Conservation (phyloP, 1,284 basidiomycete species). For the Tilletia walkeri region DNA sequence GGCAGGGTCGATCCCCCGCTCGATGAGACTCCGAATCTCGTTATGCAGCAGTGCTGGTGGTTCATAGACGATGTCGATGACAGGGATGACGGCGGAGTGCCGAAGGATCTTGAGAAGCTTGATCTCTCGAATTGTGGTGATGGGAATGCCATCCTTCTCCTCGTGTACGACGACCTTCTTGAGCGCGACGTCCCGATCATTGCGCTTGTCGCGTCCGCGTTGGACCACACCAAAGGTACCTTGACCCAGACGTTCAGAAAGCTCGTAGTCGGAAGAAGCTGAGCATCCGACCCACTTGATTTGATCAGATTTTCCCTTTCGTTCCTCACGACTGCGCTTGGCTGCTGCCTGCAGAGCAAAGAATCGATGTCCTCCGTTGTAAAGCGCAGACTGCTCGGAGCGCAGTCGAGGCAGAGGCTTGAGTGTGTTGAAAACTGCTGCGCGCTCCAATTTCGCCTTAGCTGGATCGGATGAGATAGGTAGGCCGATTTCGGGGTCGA, state of each 20-base stretch:
- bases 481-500: neutral
- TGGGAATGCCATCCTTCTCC: conserved; percentile 83
- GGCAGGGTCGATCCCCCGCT: conserved; percentile 29
- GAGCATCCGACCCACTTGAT: conserved; percentile 7
- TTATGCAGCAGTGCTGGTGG: conserved; percentile 20
- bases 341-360: neutral
- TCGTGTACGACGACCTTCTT: conserved; percentile 96
- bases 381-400: neutral
- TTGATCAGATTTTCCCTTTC: neutral
- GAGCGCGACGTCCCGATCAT: conserved; percentile 73
- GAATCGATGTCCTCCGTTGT: neutral
- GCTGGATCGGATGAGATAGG: neutral
- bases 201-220: conserved; percentile 55
- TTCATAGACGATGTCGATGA: conserved; percentile 80
- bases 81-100: conserved; percentile 80
- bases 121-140: conserved; percentile 96
- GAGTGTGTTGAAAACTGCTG: neutral
- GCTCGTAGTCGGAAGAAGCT: conserved; percentile 32
- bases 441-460: neutral
- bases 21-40: conserved; percentile 21
- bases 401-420: conserved; percentile 2
- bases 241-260: conserved; percentile 50
- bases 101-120: conserved; percentile 87
- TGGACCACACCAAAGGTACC: conserved; percentile 56
- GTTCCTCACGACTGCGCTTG: neutral